Percentiles rank a stretch among this genome's conserved stretches.
phyloP scores from a whole-genome alignment of 495 filamentous ascomycete species.

The Hyaloscypha hepaticicola region DNA sequence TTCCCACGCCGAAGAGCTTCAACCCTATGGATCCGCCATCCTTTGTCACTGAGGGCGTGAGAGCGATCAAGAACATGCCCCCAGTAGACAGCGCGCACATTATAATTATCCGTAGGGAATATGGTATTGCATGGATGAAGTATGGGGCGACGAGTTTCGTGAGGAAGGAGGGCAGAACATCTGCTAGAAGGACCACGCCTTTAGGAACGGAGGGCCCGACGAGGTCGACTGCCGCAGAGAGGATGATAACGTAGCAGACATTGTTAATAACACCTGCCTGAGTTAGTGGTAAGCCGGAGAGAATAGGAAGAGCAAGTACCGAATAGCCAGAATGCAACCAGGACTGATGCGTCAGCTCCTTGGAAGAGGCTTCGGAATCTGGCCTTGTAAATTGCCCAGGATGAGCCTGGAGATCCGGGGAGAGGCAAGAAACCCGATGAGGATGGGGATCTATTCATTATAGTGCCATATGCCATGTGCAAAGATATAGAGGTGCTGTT shows the following conservation, averaged over 20 bases:
- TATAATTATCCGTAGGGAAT: slow-evolving; percentile 68
- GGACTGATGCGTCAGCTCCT: slow-evolving; percentile 69
- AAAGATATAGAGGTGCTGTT: neutral
- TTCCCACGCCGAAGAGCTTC: slow-evolving; percentile 79
- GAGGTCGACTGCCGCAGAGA: slow-evolving; percentile 93
- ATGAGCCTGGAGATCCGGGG: slow-evolving; percentile 71
- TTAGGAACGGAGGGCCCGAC: slow-evolving; percentile 85
- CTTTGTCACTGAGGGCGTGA: slow-evolving; percentile 65
- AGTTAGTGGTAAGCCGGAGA: slow-evolving; percentile 15
- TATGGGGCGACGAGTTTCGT: slow-evolving; percentile 89
- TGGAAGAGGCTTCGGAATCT: slow-evolving; percentile 62
- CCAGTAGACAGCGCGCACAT: slow-evolving; percentile 68
- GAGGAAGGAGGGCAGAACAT: slow-evolving; percentile 84
- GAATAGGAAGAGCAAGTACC: slow-evolving; percentile 49
- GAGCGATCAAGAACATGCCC: slow-evolving; percentile 87
- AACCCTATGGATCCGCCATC: slow-evolving; percentile 59
- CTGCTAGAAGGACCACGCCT: slow-evolving; percentile 86
- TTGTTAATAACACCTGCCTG: slow-evolving; percentile 87
- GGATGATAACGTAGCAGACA: slow-evolving; percentile 95
- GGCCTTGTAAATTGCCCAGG: slow-evolving; percentile 67
- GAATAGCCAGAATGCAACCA: slow-evolving; percentile 88
- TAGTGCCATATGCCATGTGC: slow-evolving; percentile 15
- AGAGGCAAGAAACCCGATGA: slow-evolving; percentile 60
- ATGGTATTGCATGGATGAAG: slow-evolving; percentile 86
- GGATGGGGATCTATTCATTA: slow-evolving; percentile 36